phyloP scores from a whole-genome alignment of 495 filamentous ascomycete species.

The Neurospora africana region DNA sequence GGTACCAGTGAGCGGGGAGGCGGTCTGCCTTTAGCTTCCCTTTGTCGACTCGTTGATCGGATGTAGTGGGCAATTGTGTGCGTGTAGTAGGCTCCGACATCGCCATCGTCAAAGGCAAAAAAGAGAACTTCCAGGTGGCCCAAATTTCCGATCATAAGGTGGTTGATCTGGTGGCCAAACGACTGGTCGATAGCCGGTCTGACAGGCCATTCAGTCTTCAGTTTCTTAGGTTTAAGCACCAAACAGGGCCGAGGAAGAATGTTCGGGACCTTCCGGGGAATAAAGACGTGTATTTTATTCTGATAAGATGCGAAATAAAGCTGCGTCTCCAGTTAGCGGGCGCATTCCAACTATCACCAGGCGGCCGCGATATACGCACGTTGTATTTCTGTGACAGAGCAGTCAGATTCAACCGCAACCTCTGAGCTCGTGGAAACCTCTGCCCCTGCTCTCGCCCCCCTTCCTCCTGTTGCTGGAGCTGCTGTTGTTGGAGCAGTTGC shows the following conservation, averaged over 20 bases:
- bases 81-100: conserved; percentile 73
- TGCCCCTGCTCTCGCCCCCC: not conserved
- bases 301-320: conserved; percentile 71
- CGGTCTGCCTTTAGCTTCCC: not conserved
- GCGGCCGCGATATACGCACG: conserved; percentile 12
- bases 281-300: conserved; percentile 62
- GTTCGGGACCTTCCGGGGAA: conserved; percentile 51
- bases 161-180: conserved; percentile 65
- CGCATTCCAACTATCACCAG: not conserved
- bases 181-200: conserved; percentile 45
- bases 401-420: conserved; percentile 37
- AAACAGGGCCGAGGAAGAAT: conserved; percentile 52
- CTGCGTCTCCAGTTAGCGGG: conserved; percentile 12
- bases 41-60: not conserved
- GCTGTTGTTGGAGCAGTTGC: not conserved
- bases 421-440: conserved; percentile 24
- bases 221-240: conserved; percentile 53
- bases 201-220: conserved; percentile 26
- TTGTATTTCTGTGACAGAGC: conserved; percentile 40
- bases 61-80: conserved; percentile 27
- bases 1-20: conserved; percentile 1
- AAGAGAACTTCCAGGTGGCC: conserved; percentile 73
- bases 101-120: conserved; percentile 75
- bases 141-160: conserved; percentile 66
- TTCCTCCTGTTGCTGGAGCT: conserved; percentile 5